Evolutionary conservation across 805 yeast genomes (phyloP), one percentile per base, ranked within the genome.

Genomic region (Kuraishia piskuri): DNA sequence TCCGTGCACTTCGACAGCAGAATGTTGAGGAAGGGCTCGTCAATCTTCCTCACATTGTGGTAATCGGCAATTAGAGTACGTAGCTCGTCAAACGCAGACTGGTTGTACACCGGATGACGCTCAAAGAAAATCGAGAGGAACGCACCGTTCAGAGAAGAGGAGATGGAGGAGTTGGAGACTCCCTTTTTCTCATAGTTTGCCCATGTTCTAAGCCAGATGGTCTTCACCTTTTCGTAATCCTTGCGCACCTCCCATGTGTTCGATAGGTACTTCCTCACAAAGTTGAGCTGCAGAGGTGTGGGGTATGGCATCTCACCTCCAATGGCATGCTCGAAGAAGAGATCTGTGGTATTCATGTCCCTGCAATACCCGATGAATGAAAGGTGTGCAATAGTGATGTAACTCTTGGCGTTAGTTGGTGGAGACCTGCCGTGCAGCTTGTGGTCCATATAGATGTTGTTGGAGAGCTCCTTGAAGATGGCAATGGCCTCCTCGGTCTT

Each of bases 21-120:
- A 47, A 88, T 87, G 66, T 88, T 89, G 67, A 89, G 78, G 62
- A 89, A 87, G n/a, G 88, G 84, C 66, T 87, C 92, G 66, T 88
- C 92, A 53, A 85, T 75, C 22, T 78, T 73, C 61, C 80, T 81
- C 56, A 82, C 72, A 49, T 73, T 73, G 51, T 81, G 75, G 64
- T 86, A 85, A 36, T 75, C 71, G 19, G 74, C 65, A 55, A 87
- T 80, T 52, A 86, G 65, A 50, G 77, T 73, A 62, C 79, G 79
- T 59, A 89, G 76, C 59, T 78, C 75, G 51, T 63, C 64, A 60
- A 83, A 78, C 3, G 90, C 86, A 57, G 80, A 79, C 8, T 70
- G 71, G 46, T 79, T 76, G 56, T 74, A 72, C 19, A 73, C 70
- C 6, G 80, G 81, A 65, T 74, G 82, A 49, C 71, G 72, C 55